phyloP scores from a whole-genome alignment of 805 yeast genomes.

The Suhomyces emberorum region DNA sequence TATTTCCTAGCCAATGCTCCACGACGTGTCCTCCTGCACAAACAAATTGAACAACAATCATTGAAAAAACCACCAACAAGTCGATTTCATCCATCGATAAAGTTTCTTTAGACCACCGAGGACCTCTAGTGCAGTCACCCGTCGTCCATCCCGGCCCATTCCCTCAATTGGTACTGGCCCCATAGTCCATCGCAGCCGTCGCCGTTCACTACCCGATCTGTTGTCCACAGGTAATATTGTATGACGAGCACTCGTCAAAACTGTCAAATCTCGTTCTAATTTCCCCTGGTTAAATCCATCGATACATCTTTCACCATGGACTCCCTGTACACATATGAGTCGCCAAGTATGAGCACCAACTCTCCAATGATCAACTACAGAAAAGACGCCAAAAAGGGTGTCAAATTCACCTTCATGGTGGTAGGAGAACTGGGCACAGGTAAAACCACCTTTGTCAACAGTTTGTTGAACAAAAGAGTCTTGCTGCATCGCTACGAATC shows the following conservation, averaged over 20 bases:
- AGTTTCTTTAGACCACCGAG: too few relatives aligned
- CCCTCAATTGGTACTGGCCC: neutral
- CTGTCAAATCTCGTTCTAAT: neutral
- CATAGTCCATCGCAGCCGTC: neutral
- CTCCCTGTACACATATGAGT: conserved; percentile 19
- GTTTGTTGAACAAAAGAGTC: conserved; percentile 59
- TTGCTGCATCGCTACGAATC: conserved; percentile 55
- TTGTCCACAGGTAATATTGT: too few relatives aligned
- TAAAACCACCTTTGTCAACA: conserved; percentile 70
- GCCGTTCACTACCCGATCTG: too few relatives aligned
- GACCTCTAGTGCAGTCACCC: neutral
- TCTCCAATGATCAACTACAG: conserved; percentile 51
- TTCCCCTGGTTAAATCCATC: too few relatives aligned
- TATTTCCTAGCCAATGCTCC: too few relatives aligned
- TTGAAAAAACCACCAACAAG: conserved; percentile 1
- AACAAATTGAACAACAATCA: conserved; percentile 3
- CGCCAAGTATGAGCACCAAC: conserved; percentile 22
- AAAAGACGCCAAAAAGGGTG: conserved; percentile 69
- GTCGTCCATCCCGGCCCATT: neutral
- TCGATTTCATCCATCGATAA: neutral
- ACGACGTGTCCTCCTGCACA: conserved; percentile 8
- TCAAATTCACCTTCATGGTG: conserved; percentile 69
- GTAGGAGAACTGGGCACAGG: conserved; percentile 77
- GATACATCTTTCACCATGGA: conserved; percentile 14
- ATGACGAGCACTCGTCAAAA: conserved; percentile 5